Percentiles rank a stretch among this genome's conserved stretches.
phyloP scores from a whole-genome alignment of 139 green algal genomes.

The Chlorella sorokiniana region DNA sequence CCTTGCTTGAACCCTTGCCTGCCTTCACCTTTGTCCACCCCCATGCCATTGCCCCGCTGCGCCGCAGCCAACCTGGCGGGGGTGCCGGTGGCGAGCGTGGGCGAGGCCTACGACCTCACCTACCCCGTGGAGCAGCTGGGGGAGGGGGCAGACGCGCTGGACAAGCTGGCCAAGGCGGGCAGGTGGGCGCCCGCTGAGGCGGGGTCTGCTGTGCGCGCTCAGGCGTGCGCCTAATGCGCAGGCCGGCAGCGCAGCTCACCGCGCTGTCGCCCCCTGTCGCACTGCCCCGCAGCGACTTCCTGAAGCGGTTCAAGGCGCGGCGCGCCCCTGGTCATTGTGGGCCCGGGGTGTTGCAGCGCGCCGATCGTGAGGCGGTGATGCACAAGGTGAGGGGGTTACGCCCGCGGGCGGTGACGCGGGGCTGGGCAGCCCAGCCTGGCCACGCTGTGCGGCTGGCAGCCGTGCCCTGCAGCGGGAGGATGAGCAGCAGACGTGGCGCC shows the following conservation, averaged over 20 bases:
- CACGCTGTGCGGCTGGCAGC: not conserved
- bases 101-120: slow-evolving; percentile 84
- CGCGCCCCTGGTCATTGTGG: slow-evolving; percentile 89
- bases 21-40: not conserved
- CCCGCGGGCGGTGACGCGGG: not conserved
- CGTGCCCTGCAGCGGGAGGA: too few species aligned
- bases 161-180: slow-evolving; percentile 57
- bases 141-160: slow-evolving; percentile 66
- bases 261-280: not conserved
- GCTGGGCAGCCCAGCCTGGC: not conserved
- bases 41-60: not conserved
- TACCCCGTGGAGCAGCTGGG: slow-evolving; percentile 91
- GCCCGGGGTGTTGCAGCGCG: slow-evolving; percentile 81
- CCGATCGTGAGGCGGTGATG: slow-evolving; percentile 83
- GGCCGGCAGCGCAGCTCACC: not conserved
- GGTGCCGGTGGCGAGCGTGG: slow-evolving; percentile 77
- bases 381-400: slow-evolving; percentile 53
- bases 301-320: slow-evolving; percentile 77
- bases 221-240: not conserved
- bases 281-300: slow-evolving; percentile 41
- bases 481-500: too few species aligned
- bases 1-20: not conserved
- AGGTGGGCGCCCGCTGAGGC: not conserved
- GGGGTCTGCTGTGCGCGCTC: not conserved
- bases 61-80: slow-evolving; percentile 49